Conservation (phyloP, 1,284 basidiomycete genomes). For the Puccinia triticina region DNA sequence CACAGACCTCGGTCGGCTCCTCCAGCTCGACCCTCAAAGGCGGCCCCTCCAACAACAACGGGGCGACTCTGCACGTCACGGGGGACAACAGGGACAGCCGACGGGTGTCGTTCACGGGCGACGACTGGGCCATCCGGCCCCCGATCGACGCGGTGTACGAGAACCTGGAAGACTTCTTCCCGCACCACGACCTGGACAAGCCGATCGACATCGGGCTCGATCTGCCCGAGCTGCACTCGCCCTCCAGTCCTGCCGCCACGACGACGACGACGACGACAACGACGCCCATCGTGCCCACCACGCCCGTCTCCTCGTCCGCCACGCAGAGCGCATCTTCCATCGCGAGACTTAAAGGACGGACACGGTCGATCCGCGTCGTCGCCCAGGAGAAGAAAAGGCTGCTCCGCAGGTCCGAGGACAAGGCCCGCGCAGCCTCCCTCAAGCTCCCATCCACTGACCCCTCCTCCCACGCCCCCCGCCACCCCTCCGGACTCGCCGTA, state of each 20-base stretch:
- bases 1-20: not conserved
- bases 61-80: constrained; percentile 2
- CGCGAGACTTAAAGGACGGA: constrained; percentile 39
- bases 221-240: constrained; percentile 68
- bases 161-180: constrained; percentile 91
- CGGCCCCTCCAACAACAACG: not conserved
- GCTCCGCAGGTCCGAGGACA: constrained; percentile 29
- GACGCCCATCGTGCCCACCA: no score
- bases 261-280: not conserved
- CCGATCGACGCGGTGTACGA: constrained; percentile 92
- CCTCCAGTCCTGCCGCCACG: constrained; percentile 60
- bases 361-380: constrained; percentile 86
- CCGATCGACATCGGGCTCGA: constrained; percentile 79
- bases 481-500: not conserved
- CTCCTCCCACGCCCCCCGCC: no score
- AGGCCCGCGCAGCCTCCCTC: not conserved
- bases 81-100: constrained; percentile 9
- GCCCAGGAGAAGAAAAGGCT: constrained; percentile 66
- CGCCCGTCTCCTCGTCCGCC: no score
- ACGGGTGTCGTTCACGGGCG: constrained; percentile 46
- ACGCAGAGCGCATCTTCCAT: constrained; percentile 3
- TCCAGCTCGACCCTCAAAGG: not conserved
- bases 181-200: constrained; percentile 91
- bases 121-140: constrained; percentile 71
- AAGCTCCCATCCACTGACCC: no score